Evolutionary conservation across 2,329 filamentous ascomycete species (phyloP).

Genomic region (Penicillium sp.): DNA sequence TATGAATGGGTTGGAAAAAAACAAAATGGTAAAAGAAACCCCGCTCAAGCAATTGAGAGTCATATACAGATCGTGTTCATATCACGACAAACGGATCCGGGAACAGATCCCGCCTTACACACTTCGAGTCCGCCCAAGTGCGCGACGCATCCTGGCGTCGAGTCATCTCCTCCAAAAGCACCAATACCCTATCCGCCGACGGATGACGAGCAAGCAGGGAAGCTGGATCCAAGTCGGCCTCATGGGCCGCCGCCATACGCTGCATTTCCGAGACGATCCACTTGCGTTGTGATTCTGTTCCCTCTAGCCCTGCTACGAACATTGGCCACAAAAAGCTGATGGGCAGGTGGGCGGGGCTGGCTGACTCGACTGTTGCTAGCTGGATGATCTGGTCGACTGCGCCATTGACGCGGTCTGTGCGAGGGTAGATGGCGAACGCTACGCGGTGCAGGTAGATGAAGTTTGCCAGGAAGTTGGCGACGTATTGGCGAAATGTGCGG

Average conservation of each 20-base stretch:
- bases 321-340: conserved; percentile 39
- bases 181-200: conserved; percentile 31
- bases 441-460: conserved; percentile 41
- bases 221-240: conserved; percentile 3
- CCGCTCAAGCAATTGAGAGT: background rate
- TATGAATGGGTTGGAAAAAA: too few relatives aligned
- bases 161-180: conserved; percentile 38
- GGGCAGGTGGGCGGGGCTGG: conserved; percentile 22
- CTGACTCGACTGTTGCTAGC: conserved; percentile 32
- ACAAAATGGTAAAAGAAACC: background rate
- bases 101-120: conserved; percentile 37
- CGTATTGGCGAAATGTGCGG: conserved; percentile 36
- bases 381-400: conserved; percentile 41
- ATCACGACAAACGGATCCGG: conserved; percentile 38
- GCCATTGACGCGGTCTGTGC: conserved; percentile 38
- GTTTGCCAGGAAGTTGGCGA: conserved; percentile 38
- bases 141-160: conserved; percentile 36
- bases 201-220: conserved; percentile 29
- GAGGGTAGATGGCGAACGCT: conserved; percentile 40
- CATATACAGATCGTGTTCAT: conserved; percentile 14
- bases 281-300: conserved; percentile 30
- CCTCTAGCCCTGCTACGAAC: conserved; percentile 38
- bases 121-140: conserved; percentile 38
- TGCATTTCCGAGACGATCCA: conserved; percentile 39
- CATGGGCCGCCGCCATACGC: conserved; percentile 27